These are phyloP conservation scores for Cercospora brassicicola DNA, from an alignment of 2,329 filamentous ascomycete genomes.

Conservation along the genomic window DNA sequence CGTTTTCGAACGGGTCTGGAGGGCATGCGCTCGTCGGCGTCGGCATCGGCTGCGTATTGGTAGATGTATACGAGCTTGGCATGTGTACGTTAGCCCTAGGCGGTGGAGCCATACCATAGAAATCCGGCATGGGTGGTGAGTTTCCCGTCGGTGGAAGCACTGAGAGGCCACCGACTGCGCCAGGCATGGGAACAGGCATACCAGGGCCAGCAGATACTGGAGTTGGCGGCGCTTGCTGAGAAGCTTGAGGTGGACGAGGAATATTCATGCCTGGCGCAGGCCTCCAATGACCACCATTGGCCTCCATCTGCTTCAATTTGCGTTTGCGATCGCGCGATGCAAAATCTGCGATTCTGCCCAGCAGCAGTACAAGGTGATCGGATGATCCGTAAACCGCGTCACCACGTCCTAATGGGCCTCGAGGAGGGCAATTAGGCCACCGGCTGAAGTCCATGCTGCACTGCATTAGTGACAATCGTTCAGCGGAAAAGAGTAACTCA, in stretches of 20 bases:
- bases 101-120: constrained; percentile 55
- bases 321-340: constrained; percentile 72
- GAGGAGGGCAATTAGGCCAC: constrained; percentile 85
- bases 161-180: neutral
- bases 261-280: constrained; percentile 53
- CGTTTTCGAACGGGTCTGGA: constrained; percentile 50
- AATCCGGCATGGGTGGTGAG: constrained; percentile 45
- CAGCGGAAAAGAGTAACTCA: constrained; percentile 52
- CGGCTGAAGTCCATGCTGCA: constrained; percentile 72
- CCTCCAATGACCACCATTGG: constrained; percentile 59
- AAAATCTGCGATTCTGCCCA: constrained; percentile 79
- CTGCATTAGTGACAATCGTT: neutral
- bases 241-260: constrained; percentile 38
- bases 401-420: constrained; percentile 73
- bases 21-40: constrained; percentile 32
- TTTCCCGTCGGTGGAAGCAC: neutral
- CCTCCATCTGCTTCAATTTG: constrained; percentile 68
- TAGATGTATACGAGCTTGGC: constrained; percentile 44
- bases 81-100: constrained; percentile 43
- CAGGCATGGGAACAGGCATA: constrained; percentile 6
- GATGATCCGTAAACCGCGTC: constrained; percentile 84
- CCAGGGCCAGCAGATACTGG: constrained; percentile 20
- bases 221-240: constrained; percentile 19
- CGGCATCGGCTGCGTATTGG: constrained; percentile 18
- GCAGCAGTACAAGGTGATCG: constrained; percentile 80